phyloP scores from a whole-genome alignment of 78 protist genomes.

The Emiliania huxleyi region DNA sequence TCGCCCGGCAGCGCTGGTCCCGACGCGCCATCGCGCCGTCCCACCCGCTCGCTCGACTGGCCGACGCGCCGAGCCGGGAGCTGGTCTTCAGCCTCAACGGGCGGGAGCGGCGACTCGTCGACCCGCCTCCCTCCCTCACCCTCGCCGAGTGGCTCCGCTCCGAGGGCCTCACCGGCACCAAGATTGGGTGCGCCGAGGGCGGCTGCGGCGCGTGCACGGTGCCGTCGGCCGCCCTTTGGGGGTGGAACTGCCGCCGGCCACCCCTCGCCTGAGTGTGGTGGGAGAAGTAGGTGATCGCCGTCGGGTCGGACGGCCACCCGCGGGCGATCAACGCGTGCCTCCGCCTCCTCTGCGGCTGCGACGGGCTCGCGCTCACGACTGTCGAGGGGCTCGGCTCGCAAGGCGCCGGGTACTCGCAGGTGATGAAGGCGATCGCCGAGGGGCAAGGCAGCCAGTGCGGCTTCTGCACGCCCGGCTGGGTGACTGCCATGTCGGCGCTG shows the following conservation, averaged over 20 bases:
- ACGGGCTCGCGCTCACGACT: conserved; percentile 34
- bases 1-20: no score
- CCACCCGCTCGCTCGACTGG: no score
- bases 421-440: neutral
- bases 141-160: conserved; percentile 15
- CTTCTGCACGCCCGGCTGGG: conserved; percentile 62
- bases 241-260: no score
- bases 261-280: no score
- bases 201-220: no score
- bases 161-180: neutral
- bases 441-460: conserved; percentile 66
- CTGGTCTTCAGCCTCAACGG: conserved; percentile 34
- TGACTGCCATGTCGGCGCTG: neutral
- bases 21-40: no score
- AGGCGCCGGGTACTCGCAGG: neutral
- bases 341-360: neutral
- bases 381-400: conserved; percentile 48
- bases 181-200: conserved; percentile 57
- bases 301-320: neutral
- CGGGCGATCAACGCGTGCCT: conserved; percentile 20
- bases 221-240: no score
- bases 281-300: neutral
- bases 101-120: neutral
- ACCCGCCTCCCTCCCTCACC: neutral
- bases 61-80: neutral